Conservation (phyloP, 73 alveolate species). For the Durusdinium trenchii region DNA sequence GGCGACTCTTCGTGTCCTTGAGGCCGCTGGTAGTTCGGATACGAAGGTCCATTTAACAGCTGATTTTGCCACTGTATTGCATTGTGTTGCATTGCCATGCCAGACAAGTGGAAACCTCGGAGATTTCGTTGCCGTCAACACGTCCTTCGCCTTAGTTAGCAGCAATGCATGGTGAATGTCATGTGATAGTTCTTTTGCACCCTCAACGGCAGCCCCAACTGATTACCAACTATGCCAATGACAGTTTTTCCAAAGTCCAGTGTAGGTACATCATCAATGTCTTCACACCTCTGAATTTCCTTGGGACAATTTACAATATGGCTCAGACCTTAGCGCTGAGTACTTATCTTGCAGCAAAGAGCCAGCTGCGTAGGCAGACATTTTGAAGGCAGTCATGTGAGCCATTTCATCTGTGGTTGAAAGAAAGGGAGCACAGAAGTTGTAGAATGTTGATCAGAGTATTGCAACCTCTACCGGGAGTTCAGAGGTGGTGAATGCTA, state of each 20-base stretch:
- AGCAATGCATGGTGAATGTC: not conserved
- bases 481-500: conserved; percentile 93
- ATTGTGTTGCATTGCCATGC: too few relatives aligned
- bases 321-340: not conserved
- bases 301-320: conserved; percentile 96
- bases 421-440: not conserved
- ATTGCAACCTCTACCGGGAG: not conserved
- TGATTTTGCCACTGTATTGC: not conserved
- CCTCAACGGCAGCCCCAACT: not conserved
- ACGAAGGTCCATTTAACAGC: not conserved
- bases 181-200: not conserved
- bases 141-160: not conserved
- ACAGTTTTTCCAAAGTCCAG: not conserved
- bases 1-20: conserved; percentile 91
- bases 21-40: not conserved
- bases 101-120: conserved; percentile 36
- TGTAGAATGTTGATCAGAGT: not conserved
- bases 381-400: not conserved
- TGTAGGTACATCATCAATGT: conserved; percentile 95
- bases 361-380: not conserved
- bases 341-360: not conserved
- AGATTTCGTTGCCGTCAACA: conserved; percentile 83
- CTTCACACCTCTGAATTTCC: conserved; percentile 96
- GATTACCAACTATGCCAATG: not conserved
- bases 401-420: not conserved